phyloP scores from a whole-genome alignment of 164 flowering plant genomes.

The Euptelea pleiosperma region DNA sequence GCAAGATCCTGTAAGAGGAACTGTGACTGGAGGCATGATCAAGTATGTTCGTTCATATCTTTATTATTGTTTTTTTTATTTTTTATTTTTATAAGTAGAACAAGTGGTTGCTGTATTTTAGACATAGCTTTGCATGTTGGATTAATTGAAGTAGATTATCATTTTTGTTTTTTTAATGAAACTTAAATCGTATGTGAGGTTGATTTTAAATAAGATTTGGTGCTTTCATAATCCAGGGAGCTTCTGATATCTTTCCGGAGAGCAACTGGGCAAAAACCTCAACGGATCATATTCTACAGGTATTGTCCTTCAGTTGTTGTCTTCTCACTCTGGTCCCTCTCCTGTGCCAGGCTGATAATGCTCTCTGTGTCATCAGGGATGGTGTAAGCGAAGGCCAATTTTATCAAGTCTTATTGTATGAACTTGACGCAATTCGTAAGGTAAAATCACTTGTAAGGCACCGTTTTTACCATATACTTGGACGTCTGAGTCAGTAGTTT shows the following conservation, averaged over 20 bases:
- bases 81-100: too few species aligned
- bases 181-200: too few species aligned
- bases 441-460: constrained; percentile 23
- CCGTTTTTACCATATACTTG: too few species aligned
- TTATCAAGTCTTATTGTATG: constrained; percentile 78
- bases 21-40: constrained; percentile 68
- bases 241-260: constrained; percentile 81
- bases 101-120: too few species aligned
- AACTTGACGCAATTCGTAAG: constrained; percentile 87
- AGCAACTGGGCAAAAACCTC: constrained; percentile 90
- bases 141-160: too few species aligned
- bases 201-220: too few species aligned
- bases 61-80: background rate
- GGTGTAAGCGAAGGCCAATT: constrained; percentile 93
- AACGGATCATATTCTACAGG: constrained; percentile 95
- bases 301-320: constrained; percentile 11
- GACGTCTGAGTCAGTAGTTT: background rate
- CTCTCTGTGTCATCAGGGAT: constrained; percentile 46
- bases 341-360: background rate
- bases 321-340: background rate
- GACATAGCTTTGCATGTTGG: too few species aligned
- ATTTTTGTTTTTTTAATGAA: too few species aligned
- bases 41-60: constrained; percentile 32
- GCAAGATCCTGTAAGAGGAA: constrained; percentile 70
- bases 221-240: constrained; percentile 50